Percentiles rank a stretch among this genome's conserved stretches.
Evolutionary conservation across 768 basidiomycete genomes (phyloP).

Genomic region (Rhodotorula taiwanensis): DNA sequence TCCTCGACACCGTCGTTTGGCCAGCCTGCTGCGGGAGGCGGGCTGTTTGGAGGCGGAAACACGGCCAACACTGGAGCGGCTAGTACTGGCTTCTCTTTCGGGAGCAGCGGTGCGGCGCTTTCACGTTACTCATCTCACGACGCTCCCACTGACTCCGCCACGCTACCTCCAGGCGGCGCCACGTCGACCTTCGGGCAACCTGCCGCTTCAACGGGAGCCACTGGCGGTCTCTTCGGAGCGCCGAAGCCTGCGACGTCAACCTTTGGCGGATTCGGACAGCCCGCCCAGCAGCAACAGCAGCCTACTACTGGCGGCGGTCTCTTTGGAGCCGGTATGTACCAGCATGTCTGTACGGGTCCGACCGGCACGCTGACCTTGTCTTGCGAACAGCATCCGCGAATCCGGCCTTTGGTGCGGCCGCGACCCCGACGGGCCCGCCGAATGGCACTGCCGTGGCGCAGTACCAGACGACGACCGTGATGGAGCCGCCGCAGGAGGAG

Average conservation of each 20-base stretch:
- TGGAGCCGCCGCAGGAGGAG: constrained; percentile 33
- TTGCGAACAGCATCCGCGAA: constrained; percentile 6
- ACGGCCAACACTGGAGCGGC: neutral
- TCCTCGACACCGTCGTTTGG: constrained; percentile 1
- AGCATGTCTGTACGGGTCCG: no score
- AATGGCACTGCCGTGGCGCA: constrained; percentile 27
- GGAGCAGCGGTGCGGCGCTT: constrained; percentile 6
- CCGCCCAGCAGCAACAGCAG: constrained; percentile 20
- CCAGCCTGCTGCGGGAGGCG: constrained; percentile 11
- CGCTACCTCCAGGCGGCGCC: constrained; percentile 3
- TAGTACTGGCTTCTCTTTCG: constrained; percentile 30
- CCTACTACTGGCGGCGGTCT: constrained; percentile 16
- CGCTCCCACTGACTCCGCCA: neutral
- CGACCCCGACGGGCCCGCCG: neutral
- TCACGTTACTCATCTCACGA: neutral
- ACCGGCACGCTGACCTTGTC: no score
- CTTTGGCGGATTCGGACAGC: constrained; percentile 36
- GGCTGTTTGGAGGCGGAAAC: constrained; percentile 13
- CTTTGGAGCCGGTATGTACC: constrained; percentile 28
- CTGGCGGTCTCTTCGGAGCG: constrained; percentile 21
- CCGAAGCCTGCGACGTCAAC: constrained; percentile 33
- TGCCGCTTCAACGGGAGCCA: constrained; percentile 1
- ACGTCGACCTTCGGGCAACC: constrained; percentile 23
- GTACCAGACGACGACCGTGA: constrained; percentile 27
- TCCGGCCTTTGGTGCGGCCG: constrained; percentile 23